These are phyloP conservation scores for Obba rivulosa DNA, from an alignment of 768 basidiomycete species.

Conservation along the genomic window DNA sequence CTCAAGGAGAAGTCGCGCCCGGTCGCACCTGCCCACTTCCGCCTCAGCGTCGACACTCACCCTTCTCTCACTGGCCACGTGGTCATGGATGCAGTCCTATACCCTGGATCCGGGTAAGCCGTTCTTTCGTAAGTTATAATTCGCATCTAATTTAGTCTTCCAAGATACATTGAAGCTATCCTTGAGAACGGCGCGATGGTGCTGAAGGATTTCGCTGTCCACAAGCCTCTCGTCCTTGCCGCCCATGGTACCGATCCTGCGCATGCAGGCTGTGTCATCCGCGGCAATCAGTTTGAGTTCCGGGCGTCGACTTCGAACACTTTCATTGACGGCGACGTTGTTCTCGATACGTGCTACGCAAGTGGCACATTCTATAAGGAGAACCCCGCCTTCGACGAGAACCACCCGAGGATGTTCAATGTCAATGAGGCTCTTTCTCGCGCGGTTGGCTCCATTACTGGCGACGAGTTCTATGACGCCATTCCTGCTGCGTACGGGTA, in stretches of 20 bases:
- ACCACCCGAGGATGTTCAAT: slow-evolving; percentile 19
- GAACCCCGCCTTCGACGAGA: slow-evolving; percentile 23
- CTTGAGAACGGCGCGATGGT: slow-evolving; percentile 30
- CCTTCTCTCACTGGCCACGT: slow-evolving; percentile 12
- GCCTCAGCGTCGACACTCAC: slow-evolving; percentile 22
- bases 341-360: slow-evolving; percentile 26
- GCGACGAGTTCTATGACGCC: slow-evolving; percentile 14
- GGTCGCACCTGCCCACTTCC: slow-evolving; percentile 12
- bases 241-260: slow-evolving; percentile 7
- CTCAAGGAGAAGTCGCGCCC: slow-evolving; percentile 19
- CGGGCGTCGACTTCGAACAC: slow-evolving; percentile 18
- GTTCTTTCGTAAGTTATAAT: neutral
- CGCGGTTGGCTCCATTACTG: slow-evolving; percentile 8
- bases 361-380: slow-evolving; percentile 22
- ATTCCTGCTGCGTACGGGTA: slow-evolving; percentile 13
- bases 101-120: slow-evolving; percentile 16
- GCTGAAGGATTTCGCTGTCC: slow-evolving; percentile 21
- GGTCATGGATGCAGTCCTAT: slow-evolving; percentile 12
- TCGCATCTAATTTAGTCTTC: neutral
- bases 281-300: slow-evolving; percentile 25
- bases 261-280: slow-evolving; percentile 21
- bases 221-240: slow-evolving; percentile 24
- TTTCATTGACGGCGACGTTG: slow-evolving; percentile 13
- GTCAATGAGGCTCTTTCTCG: slow-evolving; percentile 17
- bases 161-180: slow-evolving; percentile 25